Conservation (phyloP, 306 rosid genomes). For the apple (Malus domestica) region DNA sequence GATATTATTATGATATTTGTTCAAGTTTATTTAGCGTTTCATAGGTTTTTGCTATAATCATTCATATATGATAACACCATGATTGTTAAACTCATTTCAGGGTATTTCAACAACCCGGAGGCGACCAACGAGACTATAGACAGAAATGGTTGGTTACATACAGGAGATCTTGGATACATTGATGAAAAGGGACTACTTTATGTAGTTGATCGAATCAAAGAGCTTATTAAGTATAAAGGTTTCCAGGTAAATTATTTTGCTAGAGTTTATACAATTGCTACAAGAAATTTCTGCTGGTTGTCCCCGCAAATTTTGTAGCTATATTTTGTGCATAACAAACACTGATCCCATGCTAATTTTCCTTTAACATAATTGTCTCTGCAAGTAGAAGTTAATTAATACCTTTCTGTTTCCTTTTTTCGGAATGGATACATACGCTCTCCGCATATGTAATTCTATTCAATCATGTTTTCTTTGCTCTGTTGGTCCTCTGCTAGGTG, state of each 20-base stretch:
- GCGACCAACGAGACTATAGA: constrained; percentile 74
- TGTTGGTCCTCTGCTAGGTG: constrained; percentile 40
- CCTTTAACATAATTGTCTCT: background rate
- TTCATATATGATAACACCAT: constrained; percentile 4
- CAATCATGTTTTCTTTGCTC: background rate
- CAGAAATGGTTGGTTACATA: constrained; percentile 76
- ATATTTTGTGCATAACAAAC: background rate
- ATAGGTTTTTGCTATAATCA: background rate
- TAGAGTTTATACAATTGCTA: background rate
- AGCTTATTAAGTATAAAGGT: constrained; percentile 90
- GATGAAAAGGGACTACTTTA: constrained; percentile 67
- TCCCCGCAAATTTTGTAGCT: background rate
- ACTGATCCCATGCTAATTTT: background rate
- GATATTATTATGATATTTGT: background rate
- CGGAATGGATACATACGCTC: background rate
- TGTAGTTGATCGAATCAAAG: constrained; percentile 91
- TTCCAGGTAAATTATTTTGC: constrained; percentile 46
- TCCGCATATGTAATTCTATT: background rate
- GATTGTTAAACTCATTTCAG: constrained; percentile 31
- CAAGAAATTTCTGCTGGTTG: background rate
- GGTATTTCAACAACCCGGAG: constrained; percentile 72
- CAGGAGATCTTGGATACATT: constrained; percentile 95
- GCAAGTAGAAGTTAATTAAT: background rate
- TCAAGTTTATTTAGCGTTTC: background rate
- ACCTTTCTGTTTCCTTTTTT: background rate